phyloP scores from a whole-genome alignment of 176 grass and related monocot species.

The Dactylis glomerata region DNA sequence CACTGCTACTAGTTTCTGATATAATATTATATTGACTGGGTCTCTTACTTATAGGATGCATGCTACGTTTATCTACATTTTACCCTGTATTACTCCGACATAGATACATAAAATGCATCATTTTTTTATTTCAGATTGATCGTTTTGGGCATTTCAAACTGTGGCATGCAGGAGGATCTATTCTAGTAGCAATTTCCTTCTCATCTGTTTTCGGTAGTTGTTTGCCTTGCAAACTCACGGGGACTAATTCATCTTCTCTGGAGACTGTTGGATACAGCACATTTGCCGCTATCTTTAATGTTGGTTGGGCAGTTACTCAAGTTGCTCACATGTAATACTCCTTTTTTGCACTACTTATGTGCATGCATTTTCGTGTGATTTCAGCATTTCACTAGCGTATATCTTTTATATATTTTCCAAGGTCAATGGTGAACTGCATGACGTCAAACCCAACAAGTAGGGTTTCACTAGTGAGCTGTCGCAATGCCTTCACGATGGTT shows the following conservation, averaged over 20 bases:
- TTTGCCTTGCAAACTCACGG: conserved; percentile 75
- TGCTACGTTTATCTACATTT: conserved; percentile 8
- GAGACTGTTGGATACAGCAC: conserved; percentile 94
- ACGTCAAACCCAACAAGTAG: conserved; percentile 88
- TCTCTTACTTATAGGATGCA: not conserved
- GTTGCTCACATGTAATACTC: conserved; percentile 86
- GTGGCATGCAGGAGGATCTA: conserved; percentile 94
- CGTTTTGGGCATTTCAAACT: conserved; percentile 94
- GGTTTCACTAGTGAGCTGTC: conserved; percentile 94
- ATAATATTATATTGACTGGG: not conserved
- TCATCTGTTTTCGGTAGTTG: conserved; percentile 95
- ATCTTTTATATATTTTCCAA: conserved; percentile 40
- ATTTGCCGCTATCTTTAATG: conserved; percentile 95
- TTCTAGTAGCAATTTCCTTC: conserved; percentile 93
- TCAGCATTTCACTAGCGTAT: conserved; percentile 24
- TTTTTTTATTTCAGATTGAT: conserved; percentile 73
- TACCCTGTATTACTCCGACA: not conserved
- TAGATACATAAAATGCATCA: conserved; percentile 17
- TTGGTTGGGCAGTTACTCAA: conserved; percentile 98
- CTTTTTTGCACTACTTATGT: conserved; percentile 19
- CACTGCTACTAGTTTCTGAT: not conserved
- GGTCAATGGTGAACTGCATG: conserved; percentile 99
- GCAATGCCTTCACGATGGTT: conserved; percentile 99
- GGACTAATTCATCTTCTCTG: conserved; percentile 50
- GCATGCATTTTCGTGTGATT: conserved; percentile 17